Conservation (phyloP, 148 eudicot species). For the Dianthus caryophyllus region DNA sequence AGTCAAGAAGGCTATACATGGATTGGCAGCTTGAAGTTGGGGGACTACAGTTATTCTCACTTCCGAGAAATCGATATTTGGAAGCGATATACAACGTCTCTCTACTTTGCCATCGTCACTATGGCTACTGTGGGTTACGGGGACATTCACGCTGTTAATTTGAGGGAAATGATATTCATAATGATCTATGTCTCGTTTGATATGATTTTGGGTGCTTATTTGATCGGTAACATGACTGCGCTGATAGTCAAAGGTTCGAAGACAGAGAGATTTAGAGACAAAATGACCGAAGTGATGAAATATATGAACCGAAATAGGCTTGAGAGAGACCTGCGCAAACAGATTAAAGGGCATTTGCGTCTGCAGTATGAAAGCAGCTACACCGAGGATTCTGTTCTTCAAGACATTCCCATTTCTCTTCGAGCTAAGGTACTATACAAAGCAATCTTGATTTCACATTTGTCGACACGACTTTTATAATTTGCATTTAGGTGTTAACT, state of each 20-base stretch:
- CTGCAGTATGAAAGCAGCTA: slow-evolving; percentile 71
- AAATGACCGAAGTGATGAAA: slow-evolving; percentile 62
- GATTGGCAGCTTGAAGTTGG: slow-evolving; percentile 89
- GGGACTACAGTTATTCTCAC: slow-evolving; percentile 69
- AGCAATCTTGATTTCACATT: not conserved
- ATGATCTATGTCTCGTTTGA: slow-evolving; percentile 77
- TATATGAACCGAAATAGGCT: slow-evolving; percentile 64
- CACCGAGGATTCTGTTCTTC: slow-evolving; percentile 57
- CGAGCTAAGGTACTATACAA: slow-evolving; percentile 56
- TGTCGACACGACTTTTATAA: not conserved
- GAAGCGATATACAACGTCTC: slow-evolving; percentile 67
- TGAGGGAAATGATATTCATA: slow-evolving; percentile 72
- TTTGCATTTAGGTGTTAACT: too few relatives aligned
- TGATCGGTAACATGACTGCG: slow-evolving; percentile 75
- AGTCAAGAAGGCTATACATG: slow-evolving; percentile 85
- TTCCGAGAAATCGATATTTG: slow-evolving; percentile 81
- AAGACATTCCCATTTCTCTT: slow-evolving; percentile 63
- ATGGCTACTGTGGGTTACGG: slow-evolving; percentile 97
- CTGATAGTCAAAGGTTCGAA: slow-evolving; percentile 68
- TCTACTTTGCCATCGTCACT: slow-evolving; percentile 88
- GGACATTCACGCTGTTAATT: slow-evolving; percentile 71
- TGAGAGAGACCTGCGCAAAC: slow-evolving; percentile 50
- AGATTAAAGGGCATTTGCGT: slow-evolving; percentile 63
- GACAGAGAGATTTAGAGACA: slow-evolving; percentile 64
- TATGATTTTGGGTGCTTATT: slow-evolving; percentile 70